Base-by-base conservation (phyloP, 2,329 filamentous ascomycete species). In the Sphaerulina vaccinii region DNA sequence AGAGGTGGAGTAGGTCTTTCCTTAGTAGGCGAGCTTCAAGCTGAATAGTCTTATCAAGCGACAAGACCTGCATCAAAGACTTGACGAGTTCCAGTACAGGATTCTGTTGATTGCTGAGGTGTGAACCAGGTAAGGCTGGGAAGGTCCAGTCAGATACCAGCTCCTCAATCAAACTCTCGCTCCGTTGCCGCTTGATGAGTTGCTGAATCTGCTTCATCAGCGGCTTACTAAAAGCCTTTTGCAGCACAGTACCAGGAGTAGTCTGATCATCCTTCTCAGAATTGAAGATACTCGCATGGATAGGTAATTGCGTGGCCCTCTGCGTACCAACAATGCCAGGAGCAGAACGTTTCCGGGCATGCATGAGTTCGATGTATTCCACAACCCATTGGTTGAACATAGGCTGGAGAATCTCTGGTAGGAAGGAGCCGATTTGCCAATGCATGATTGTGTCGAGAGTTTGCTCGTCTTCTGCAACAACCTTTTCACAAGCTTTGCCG, bases 331-430 rank as follows among this genome's bases (percentile, higher is more conserved):
- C 0, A 61, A 22, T 3, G 57, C 55, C 15, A n/a, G n/a, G n/a
- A n/a, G 69, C 63, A 11, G 87, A 85, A 5, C 85, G 82, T 71
- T 97, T 99, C 56, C 91, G 79, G 10, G 77, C 74, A 65, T 96
- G 91, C 91, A 99, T 96, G 49, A 96, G 79, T 60, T 96, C 85
- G 60, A 99, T 88, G 70, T 96, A 99, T 67, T 96, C 90, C 11
- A 96, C 83, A 2, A 96, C 83, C 90, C 91, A 96, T 62, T 95
- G 86, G 56, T 91, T 82, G 75, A 99, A 99, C 8, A 85, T 81
- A 0, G 86, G 80, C 65, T 97, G 91, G 42, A 99, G 78, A 3
- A 86, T 84, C 0, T 75, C 69, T 0, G 95, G 93, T 1, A 99
- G 73, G 69, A 96, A 96, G 1, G 89, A 91, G 39, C 85, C 87